Evolutionary conservation across 2,329 filamentous ascomycete genomes (phyloP).

Genomic region (Scytalidium lignicola): DNA sequence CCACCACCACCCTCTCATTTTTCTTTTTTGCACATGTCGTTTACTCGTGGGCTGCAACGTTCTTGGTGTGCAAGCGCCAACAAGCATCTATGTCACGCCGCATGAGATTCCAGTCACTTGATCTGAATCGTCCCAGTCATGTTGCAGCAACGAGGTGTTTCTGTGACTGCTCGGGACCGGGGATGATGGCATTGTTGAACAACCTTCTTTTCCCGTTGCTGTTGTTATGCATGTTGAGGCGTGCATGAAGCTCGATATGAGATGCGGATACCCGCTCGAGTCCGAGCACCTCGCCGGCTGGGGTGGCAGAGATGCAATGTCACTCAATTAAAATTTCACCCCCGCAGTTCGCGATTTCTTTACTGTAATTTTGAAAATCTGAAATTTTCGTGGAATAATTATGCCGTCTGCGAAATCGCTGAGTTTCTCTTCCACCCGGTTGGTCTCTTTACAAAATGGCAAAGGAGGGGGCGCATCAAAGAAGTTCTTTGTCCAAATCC

Average conservation of each 20-base stretch:
- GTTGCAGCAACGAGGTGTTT: constrained; percentile 20
- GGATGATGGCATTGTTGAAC: not conserved
- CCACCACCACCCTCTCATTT: constrained; percentile 3
- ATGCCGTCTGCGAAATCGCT: too few relatives aligned
- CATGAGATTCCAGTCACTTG: constrained; percentile 58
- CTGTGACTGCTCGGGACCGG: constrained; percentile 2
- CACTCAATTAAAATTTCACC: too few relatives aligned
- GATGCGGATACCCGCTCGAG: not conserved
- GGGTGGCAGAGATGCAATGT: too few relatives aligned
- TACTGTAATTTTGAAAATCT: too few relatives aligned
- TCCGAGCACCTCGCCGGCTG: not conserved
- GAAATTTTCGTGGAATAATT: too few relatives aligned
- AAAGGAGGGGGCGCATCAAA: too few relatives aligned
- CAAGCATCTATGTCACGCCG: constrained; percentile 33
- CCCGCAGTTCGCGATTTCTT: too few relatives aligned
- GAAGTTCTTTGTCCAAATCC: too few relatives aligned
- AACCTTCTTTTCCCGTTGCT: not conserved
- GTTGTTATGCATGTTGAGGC: not conserved
- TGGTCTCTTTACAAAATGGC: too few relatives aligned
- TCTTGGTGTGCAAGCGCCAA: constrained; percentile 10
- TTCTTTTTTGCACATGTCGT: not conserved
- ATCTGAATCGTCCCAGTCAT: constrained; percentile 32
- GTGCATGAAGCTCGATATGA: not conserved
- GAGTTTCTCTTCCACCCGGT: too few relatives aligned
- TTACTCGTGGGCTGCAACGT: not conserved